phyloP scores from a whole-genome alignment of 2,329 filamentous ascomycete genomes.

The Daldinia sp. region DNA sequence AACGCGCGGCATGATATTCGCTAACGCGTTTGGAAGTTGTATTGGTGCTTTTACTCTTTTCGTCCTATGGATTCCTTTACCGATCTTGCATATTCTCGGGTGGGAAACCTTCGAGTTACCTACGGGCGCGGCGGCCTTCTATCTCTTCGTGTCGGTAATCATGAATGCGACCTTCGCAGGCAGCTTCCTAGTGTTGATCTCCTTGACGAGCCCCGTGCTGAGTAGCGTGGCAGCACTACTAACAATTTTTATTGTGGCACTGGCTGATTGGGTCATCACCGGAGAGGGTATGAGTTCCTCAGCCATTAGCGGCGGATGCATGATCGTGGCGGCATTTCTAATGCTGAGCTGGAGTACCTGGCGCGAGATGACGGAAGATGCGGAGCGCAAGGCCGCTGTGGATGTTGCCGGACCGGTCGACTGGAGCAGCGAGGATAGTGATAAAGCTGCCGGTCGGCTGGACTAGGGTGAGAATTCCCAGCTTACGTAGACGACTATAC shows the following conservation, averaged over 20 bases:
- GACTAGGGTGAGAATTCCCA: constrained; percentile 24
- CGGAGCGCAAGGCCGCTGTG: constrained; percentile 66
- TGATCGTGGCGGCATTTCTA: constrained; percentile 91
- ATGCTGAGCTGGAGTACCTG: constrained; percentile 93
- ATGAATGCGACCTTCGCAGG: constrained; percentile 94
- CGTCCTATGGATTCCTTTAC: constrained; percentile 92
- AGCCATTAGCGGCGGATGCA: constrained; percentile 81
- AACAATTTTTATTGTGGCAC: constrained; percentile 95
- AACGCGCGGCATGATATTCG: constrained; percentile 93
- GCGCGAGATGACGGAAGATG: constrained; percentile 89
- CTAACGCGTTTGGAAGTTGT: constrained; percentile 88
- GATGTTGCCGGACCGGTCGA: constrained; percentile 52
- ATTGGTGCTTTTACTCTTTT: constrained; percentile 88
- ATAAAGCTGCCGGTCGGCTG: constrained; percentile 53
- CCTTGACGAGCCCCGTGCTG: constrained; percentile 90
- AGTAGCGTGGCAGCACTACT: constrained; percentile 92
- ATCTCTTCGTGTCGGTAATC: constrained; percentile 83
- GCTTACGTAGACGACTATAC: neutral
- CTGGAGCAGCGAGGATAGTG: constrained; percentile 62
- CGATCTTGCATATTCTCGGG: constrained; percentile 81
- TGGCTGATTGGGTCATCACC: constrained; percentile 89
- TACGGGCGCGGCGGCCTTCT: constrained; percentile 79
- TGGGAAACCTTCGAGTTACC: constrained; percentile 88
- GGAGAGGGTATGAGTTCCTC: constrained; percentile 80
- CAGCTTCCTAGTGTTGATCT: constrained; percentile 92